These are phyloP conservation scores for Pavlovales sp. DNA, from an alignment of 208 protist species.

Conservation along the genomic window DNA sequence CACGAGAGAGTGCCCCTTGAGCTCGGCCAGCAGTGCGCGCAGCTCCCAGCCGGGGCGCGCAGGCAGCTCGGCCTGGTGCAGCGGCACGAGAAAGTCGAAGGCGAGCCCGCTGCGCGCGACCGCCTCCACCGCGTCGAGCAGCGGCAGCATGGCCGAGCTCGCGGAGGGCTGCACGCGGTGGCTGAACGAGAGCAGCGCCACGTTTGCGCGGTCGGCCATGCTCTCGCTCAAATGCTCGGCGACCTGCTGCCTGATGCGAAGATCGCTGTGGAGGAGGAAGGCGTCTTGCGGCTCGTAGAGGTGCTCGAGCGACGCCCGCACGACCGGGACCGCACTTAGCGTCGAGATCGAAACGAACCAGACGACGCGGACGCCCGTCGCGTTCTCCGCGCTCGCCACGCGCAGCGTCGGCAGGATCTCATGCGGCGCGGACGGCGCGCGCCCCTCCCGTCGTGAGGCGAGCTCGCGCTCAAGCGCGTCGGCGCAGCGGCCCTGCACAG, in stretches of 20 bases:
- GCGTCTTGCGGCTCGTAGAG: background rate
- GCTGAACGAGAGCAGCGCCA: too few species aligned
- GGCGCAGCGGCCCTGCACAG: background rate
- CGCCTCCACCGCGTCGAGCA: too few species aligned
- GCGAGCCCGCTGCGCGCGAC: background rate
- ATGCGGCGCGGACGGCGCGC: background rate
- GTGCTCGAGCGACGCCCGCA: background rate
- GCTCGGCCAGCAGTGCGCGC: background rate
- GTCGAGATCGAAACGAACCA: background rate
- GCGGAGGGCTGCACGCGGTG: too few species aligned
- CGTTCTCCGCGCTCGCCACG: background rate
- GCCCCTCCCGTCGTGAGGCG: too few species aligned
- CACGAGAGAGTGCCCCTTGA: background rate
- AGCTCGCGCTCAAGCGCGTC: background rate
- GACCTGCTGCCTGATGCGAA: too few species aligned
- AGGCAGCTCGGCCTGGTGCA: background rate
- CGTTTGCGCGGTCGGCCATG: too few species aligned
- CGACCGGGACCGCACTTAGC: background rate
- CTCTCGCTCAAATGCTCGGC: too few species aligned
- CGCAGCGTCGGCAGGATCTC: background rate
- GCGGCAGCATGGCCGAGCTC: too few species aligned
- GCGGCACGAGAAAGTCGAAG: background rate
- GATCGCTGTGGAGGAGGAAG: background rate
- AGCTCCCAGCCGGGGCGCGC: background rate
- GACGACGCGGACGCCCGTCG: background rate